Evolutionary conservation across 148 eudicot species (phyloP), one percentile per base, ranked within the genome.

Genomic region (Chenopodium suecicum): DNA sequence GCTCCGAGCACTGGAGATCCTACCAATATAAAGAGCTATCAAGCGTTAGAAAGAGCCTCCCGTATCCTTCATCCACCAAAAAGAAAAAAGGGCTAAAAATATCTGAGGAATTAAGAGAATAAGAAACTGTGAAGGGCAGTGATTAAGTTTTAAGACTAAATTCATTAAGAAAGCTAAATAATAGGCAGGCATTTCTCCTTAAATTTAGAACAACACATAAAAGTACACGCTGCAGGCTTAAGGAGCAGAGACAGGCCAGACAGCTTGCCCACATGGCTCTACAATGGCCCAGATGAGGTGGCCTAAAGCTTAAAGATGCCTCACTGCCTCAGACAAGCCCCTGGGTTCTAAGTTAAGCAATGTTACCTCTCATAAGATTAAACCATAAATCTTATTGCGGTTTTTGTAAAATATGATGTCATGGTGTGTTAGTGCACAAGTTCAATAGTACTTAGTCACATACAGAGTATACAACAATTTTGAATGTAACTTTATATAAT

Each of bases 1-100:
- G 68, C 81, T 85, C 87, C 6, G 80, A 84, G 79, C 88, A 87
- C 82, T 89, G 91, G 80, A 70, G 80, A 79, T 90, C 93, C 97
- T 91, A 85, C 71, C 85, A 88, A 16, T 48, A 34, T 3, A 71
- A 27, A 56, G 13, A 76, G 31, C 67, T 16, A 60, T 83, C 25
- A 81, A 29, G 31, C 71, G 20, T 9, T 17, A 27, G 25, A 32
- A 31, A 75, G 65, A 69, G 23, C 5, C 17, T 64, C 22, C 79
- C 37, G 5, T 12, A 8, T 62, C 69, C 78, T 63, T 64, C 73
- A 64, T 47, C 20, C 67, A 48, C 2, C 9, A 80, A 70, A 80
- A 67, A 72, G 19, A 69, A 46, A 25, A 1, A 10, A 63, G 77
- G 25, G 34, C n/a, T 71, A 14, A 12, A 60, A 31, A 58, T 11